Conservation (phyloP, 2,329 filamentous ascomycete species). For the Penicillium sp. region DNA sequence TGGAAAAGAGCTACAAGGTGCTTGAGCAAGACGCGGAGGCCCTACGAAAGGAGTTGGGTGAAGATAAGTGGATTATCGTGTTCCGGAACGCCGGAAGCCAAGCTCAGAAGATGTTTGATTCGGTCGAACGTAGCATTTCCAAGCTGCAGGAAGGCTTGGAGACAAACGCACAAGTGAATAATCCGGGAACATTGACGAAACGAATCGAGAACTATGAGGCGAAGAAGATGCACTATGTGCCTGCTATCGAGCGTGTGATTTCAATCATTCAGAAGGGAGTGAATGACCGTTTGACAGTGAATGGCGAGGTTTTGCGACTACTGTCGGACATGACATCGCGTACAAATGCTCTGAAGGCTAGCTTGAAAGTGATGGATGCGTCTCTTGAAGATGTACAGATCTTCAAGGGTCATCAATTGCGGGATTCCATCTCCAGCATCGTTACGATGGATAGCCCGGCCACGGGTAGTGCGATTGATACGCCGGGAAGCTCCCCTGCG, state of each 20-base stretch:
- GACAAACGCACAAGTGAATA: slow-evolving; percentile 69
- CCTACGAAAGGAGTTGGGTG: slow-evolving; percentile 82
- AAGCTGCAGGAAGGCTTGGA: slow-evolving; percentile 83
- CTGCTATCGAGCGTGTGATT: slow-evolving; percentile 86
- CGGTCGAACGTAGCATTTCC: slow-evolving; percentile 79
- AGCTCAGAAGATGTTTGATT: slow-evolving; percentile 95
- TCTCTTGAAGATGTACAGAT: slow-evolving; percentile 69
- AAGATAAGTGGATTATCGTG: slow-evolving; percentile 94
- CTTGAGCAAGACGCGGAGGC: slow-evolving; percentile 89
- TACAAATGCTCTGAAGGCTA: slow-evolving; percentile 73
- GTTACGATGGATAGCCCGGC: slow-evolving; percentile 78
- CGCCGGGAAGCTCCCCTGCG: slow-evolving; percentile 70
- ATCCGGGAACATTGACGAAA: slow-evolving; percentile 69
- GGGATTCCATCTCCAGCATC: slow-evolving; percentile 92
- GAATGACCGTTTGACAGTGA: slow-evolving; percentile 90
- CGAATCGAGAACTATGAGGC: slow-evolving; percentile 92
- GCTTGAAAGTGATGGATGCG: slow-evolving; percentile 75
- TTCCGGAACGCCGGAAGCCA: slow-evolving; percentile 91
- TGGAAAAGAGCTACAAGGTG: slow-evolving; percentile 85
- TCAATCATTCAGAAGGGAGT: slow-evolving; percentile 95
- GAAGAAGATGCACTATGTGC: slow-evolving; percentile 91
- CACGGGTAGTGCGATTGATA: slow-evolving; percentile 67
- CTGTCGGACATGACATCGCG: slow-evolving; percentile 82
- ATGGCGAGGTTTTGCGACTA: slow-evolving; percentile 87
- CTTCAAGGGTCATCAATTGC: slow-evolving; percentile 69